Percentiles rank a stretch among this genome's conserved stretches.
Evolutionary conservation across 2,329 filamentous ascomycete genomes (phyloP).

Genomic region (Clonostachys solani): DNA sequence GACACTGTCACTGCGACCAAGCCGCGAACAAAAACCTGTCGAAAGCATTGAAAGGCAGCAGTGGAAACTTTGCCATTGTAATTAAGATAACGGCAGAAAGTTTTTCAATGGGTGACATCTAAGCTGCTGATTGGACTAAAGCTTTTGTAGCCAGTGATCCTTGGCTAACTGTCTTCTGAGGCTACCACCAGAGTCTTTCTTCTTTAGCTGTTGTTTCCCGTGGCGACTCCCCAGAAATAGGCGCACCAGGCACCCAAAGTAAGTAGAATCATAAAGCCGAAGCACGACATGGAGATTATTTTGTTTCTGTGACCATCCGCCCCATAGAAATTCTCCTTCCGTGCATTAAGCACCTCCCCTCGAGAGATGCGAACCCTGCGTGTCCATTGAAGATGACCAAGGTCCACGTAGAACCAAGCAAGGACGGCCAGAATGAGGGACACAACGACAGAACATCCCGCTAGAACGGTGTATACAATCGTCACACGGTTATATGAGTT

Average conservation of each 20-base stretch:
- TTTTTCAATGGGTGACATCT: no score
- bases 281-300: slow-evolving; percentile 2
- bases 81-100: no score
- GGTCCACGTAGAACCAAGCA: slow-evolving; percentile 27
- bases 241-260: slow-evolving; percentile 48
- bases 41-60: no score
- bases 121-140: no score
- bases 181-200: no score
- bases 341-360: slow-evolving; percentile 31
- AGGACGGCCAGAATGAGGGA: slow-evolving; percentile 25
- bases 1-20: no score
- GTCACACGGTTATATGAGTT: slow-evolving; percentile 43
- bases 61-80: no score
- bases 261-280: slow-evolving; percentile 31
- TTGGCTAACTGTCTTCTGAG: no score
- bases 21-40: no score
- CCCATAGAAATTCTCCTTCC: slow-evolving; percentile 26
- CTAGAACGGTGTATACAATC: slow-evolving; percentile 43
- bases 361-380: slow-evolving; percentile 34
- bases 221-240: slow-evolving; percentile 58
- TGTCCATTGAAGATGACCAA: slow-evolving; percentile 44
- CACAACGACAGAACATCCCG: slow-evolving; percentile 33
- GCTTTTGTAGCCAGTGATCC: no score
- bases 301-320: slow-evolving; percentile 1
- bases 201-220: slow-evolving; percentile 34